Evolutionary conservation across 495 filamentous ascomycete genomes (phyloP).

Genomic region (Rhypophila decipiens): DNA sequence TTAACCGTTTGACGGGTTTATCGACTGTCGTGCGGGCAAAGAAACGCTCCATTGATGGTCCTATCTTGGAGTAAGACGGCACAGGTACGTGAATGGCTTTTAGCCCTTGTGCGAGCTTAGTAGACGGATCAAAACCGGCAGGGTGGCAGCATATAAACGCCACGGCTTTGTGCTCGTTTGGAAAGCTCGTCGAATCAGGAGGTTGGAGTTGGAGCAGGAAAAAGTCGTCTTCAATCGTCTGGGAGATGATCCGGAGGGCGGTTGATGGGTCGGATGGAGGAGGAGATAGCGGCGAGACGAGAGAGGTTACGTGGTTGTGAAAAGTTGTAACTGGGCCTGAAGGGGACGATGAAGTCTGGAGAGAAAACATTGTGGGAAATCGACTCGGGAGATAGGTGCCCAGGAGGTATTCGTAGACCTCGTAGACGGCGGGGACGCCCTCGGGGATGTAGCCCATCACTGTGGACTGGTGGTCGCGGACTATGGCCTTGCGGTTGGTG

Average conservation of each 20-base stretch:
- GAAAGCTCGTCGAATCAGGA: constrained; percentile 18
- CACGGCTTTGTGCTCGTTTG: constrained; percentile 50
- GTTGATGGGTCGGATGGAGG: constrained; percentile 17
- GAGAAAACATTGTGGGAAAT: constrained; percentile 58
- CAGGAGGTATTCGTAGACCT: constrained; percentile 61
- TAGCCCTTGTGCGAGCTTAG: constrained; percentile 58
- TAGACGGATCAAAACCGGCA: constrained; percentile 58
- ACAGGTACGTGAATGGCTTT: constrained; percentile 65
- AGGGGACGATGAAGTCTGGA: background rate
- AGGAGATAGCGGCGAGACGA: constrained; percentile 34
- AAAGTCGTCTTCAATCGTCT: constrained; percentile 68
- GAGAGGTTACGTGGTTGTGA: constrained; percentile 41
- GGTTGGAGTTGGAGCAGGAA: constrained; percentile 57
- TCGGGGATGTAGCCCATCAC: constrained; percentile 40
- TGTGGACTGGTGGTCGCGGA: constrained; percentile 42
- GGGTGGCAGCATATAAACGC: constrained; percentile 70
- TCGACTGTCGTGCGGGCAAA: constrained; percentile 54
- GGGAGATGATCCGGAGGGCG: constrained; percentile 46
- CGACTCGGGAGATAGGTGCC: constrained; percentile 57
- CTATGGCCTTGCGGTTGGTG: constrained; percentile 41
- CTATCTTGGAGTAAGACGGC: constrained; percentile 66
- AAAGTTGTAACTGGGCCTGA: constrained; percentile 21
- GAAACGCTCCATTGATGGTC: constrained; percentile 71
- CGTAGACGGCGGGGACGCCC: constrained; percentile 45
- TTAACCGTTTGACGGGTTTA: constrained; percentile 48